Evolutionary conservation across 306 rosid species (phyloP).

Genomic region (Arachis hypogaea): DNA sequence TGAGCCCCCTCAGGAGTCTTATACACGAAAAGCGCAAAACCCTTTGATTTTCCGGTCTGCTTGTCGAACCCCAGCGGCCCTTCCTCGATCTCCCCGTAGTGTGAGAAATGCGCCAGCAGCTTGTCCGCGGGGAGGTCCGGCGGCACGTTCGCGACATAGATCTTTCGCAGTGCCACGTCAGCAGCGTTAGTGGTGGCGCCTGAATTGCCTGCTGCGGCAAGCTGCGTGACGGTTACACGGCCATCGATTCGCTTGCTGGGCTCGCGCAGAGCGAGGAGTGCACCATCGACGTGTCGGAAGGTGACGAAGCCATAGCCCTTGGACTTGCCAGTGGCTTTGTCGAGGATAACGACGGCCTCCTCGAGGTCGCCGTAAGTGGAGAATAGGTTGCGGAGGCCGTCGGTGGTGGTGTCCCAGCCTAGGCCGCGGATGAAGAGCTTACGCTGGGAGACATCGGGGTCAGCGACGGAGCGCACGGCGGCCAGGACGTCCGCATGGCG

Average conservation of each 20-base stretch:
- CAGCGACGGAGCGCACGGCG: slow-evolving; percentile 72
- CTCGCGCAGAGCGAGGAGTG: slow-evolving; percentile 82
- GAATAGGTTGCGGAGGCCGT: slow-evolving; percentile 83
- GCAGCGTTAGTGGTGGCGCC: slow-evolving; percentile 40
- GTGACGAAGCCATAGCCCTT: slow-evolving; percentile 95
- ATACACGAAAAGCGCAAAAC: slow-evolving; percentile 86
- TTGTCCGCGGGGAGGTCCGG: slow-evolving; percentile 84
- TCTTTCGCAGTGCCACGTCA: slow-evolving; percentile 69
- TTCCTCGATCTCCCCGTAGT: slow-evolving; percentile 91
- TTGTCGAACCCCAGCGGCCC: slow-evolving; percentile 97
- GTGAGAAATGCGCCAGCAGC: slow-evolving; percentile 67
- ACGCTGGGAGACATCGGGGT: slow-evolving; percentile 79
- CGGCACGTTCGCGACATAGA: slow-evolving; percentile 91
- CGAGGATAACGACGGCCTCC: slow-evolving; percentile 87
- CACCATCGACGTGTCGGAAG: slow-evolving; percentile 82
- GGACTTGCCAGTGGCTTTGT: slow-evolving; percentile 80
- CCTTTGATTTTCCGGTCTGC: slow-evolving; percentile 87
- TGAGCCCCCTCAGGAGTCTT: slow-evolving; percentile 88
- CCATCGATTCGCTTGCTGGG: slow-evolving; percentile 98
- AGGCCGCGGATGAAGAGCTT: slow-evolving; percentile 96
- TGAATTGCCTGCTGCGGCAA: slow-evolving; percentile 79
- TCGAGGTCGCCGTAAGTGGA: slow-evolving; percentile 92
- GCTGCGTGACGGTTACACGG: slow-evolving; percentile 94
- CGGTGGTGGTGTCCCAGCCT: slow-evolving; percentile 95
- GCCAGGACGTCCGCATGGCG: slow-evolving; percentile 82